These are phyloP conservation scores for Triticum urartu DNA, from an alignment of 176 grass and related monocot genomes.

Conservation along the genomic window DNA sequence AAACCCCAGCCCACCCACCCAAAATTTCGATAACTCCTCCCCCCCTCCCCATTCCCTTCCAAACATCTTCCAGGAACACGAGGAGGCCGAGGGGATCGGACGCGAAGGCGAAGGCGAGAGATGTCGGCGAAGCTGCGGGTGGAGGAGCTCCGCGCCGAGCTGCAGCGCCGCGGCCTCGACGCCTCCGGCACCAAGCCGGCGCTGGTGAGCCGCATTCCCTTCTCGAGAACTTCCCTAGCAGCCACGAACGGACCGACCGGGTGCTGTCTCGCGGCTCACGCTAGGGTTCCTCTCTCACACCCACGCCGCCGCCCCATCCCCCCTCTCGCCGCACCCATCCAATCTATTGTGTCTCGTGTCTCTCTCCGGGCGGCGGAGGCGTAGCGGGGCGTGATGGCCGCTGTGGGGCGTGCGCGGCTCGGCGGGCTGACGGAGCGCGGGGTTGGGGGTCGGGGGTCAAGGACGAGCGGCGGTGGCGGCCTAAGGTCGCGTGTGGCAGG, in stretches of 20 bases:
- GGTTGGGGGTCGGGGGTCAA: not conserved
- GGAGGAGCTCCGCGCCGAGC: constrained; percentile 62
- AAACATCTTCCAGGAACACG: not conserved
- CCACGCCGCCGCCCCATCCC: not conserved
- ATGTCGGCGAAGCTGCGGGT: constrained; percentile 74
- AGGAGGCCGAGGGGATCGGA: not conserved
- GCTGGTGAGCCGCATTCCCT: constrained; percentile 41
- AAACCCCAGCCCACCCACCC: not conserved
- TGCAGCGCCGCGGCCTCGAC: constrained; percentile 55
- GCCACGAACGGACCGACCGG: not conserved
- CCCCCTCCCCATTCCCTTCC: not conserved
- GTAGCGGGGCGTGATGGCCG: not conserved
- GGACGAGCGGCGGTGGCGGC: too few species aligned
- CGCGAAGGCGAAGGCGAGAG: not conserved
- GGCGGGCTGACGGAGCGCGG: not conserved
- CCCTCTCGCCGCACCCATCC: not conserved
- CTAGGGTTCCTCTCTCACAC: not conserved
- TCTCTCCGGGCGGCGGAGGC: not conserved
- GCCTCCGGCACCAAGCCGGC: constrained; percentile 51
- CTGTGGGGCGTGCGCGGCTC: not conserved
- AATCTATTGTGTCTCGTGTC: not conserved
- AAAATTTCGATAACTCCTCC: too few species aligned
- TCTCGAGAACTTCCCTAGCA: not conserved
- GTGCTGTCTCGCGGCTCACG: not conserved
- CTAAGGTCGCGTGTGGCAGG: not conserved